These are phyloP conservation scores for Centrapalus pauciflorus DNA, from an alignment of 129 eudicot genomes.

Conservation along the genomic window DNA sequence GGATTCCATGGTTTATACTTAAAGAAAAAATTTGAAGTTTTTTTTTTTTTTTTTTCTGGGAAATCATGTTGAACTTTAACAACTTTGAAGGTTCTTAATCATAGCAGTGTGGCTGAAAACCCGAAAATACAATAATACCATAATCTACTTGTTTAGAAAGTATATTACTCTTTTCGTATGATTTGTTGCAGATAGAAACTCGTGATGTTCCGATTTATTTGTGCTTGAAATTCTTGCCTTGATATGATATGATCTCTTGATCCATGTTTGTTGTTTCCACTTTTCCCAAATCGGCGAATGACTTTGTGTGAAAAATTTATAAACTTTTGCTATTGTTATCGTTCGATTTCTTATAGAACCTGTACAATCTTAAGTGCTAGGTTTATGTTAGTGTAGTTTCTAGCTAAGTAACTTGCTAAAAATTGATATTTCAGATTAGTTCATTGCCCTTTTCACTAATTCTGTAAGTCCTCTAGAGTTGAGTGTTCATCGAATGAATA, in stretches of 20 bases:
- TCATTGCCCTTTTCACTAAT: too few relatives aligned
- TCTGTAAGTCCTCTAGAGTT: too few relatives aligned
- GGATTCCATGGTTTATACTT: too few relatives aligned
- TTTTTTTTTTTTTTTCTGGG: background rate
- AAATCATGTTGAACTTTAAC: conserved; percentile 3
- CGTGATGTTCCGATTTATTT: background rate
- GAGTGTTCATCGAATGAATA: background rate
- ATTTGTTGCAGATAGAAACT: conserved; percentile 12
- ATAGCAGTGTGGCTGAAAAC: background rate
- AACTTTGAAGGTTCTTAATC: background rate
- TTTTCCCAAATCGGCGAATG: background rate
- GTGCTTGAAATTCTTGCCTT: conserved; percentile 3
- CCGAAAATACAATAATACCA: background rate
- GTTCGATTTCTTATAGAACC: background rate
- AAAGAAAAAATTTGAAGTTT: background rate
- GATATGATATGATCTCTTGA: too few relatives aligned
- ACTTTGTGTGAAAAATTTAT: background rate
- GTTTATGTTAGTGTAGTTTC: background rate
- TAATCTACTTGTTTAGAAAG: background rate
- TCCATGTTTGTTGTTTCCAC: background rate
- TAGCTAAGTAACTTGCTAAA: background rate
- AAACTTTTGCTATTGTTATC: background rate
- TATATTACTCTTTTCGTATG: background rate
- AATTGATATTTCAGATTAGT: background rate
- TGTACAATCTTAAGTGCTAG: background rate